These are phyloP conservation scores for Entoloma clypeatum DNA, from an alignment of 1,284 basidiomycete species.

Conservation along the genomic window DNA sequence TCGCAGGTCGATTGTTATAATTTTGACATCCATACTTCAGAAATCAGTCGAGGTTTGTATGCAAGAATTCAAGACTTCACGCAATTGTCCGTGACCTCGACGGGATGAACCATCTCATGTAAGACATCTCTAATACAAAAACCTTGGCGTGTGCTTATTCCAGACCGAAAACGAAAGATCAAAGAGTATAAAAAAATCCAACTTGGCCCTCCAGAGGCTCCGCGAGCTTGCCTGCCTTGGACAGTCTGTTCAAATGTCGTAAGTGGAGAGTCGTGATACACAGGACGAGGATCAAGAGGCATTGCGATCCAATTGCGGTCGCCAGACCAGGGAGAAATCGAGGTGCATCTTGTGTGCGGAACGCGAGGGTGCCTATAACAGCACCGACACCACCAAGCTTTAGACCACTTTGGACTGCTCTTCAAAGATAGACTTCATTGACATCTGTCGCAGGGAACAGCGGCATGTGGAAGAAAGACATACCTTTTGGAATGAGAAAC, in stretches of 20 bases:
- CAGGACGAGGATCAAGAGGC: constrained; percentile 34
- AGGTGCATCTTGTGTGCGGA: constrained; percentile 37
- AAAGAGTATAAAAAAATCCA: constrained; percentile 42
- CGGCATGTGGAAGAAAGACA: neutral
- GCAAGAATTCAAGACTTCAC: too few relatives aligned
- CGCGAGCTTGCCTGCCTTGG: constrained; percentile 31
- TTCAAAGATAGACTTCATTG: constrained; percentile 13
- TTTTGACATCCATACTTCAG: too few relatives aligned
- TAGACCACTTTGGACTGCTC: constrained; percentile 39
- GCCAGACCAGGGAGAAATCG: constrained; percentile 40
- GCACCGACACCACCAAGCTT: constrained; percentile 41
- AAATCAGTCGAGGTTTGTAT: too few relatives aligned
- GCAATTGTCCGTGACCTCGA: too few relatives aligned
- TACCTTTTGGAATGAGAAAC: constrained; percentile 42
- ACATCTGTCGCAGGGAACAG: neutral
- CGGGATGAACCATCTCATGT: too few relatives aligned
- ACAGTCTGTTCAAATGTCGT: constrained; percentile 31
- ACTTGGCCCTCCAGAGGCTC: constrained; percentile 36
- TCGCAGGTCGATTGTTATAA: too few relatives aligned
- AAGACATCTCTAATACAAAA: too few relatives aligned
- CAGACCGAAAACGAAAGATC: too few relatives aligned
- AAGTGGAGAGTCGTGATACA: constrained; percentile 33
- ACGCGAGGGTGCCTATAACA: constrained; percentile 38
- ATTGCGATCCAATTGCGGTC: constrained; percentile 38
- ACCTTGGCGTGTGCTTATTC: too few relatives aligned